Conservation (phyloP, 108 stramenopile species). For the Parmales sp. region DNA sequence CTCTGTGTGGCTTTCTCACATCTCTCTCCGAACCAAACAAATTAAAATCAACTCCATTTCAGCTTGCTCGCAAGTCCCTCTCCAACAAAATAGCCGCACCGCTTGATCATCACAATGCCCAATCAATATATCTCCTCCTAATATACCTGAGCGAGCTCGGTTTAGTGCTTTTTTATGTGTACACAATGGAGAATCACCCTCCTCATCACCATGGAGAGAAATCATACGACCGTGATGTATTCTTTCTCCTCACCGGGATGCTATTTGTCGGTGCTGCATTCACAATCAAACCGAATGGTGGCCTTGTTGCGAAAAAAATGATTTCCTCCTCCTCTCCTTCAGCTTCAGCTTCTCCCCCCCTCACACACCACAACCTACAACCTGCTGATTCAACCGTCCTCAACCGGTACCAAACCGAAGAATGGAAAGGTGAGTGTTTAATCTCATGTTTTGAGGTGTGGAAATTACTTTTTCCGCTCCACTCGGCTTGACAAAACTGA, state of each 20-base stretch:
- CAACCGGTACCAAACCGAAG: constrained; percentile 94
- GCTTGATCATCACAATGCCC: not conserved
- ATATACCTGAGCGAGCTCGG: constrained; percentile 55
- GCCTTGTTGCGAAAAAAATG: not conserved
- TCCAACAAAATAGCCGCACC: too few relatives aligned
- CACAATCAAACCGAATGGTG: constrained; percentile 38
- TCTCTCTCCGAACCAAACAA: too few relatives aligned
- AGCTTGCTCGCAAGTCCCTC: too few relatives aligned
- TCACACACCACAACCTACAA: not conserved
- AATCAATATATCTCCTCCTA: constrained; percentile 51
- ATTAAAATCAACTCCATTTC: too few relatives aligned
- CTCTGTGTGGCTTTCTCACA: too few relatives aligned
- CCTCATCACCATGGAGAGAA: constrained; percentile 64
- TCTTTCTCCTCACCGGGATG: constrained; percentile 56
- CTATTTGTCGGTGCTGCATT: constrained; percentile 46
- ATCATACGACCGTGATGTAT: constrained; percentile 66
- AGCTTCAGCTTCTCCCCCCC: not conserved
- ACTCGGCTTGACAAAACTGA: not conserved
- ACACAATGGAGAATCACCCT: constrained; percentile 73
- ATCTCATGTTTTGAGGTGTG: too few relatives aligned
- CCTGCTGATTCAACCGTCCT: constrained; percentile 44
- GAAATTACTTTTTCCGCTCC: constrained; percentile 4
- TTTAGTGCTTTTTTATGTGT: constrained; percentile 62
- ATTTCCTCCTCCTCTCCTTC: not conserved
- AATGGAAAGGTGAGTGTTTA: too few relatives aligned